Evolutionary conservation across 768 basidiomycete species (phyloP), one percentile per base, ranked within the genome.

Genomic region (Mycena kentingensis): DNA sequence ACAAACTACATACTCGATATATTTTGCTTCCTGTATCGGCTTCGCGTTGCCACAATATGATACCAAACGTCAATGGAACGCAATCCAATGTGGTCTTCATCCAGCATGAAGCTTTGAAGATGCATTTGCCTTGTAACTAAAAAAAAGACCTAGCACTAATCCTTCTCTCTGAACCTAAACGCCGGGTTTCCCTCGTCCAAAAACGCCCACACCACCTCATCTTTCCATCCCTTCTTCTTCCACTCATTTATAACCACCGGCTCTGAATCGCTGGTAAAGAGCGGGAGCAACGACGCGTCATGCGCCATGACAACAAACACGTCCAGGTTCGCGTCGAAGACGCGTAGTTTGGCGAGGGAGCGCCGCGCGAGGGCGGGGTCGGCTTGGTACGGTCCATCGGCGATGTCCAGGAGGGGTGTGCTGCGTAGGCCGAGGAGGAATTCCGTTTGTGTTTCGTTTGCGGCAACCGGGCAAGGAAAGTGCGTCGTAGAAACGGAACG

Each of bases 291-390:
- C 27, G 59, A 57, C 16, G 32, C 43, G 35, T 62, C 61, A 37
- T 61, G 60, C 18, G 45, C 60, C 16, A 54, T n/a, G 31, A 62
- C 29, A 10, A 60, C 58, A 19, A 62, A 49, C 8, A 62, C 58
- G 31, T 60, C 52, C 22, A 42, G 24, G 18, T 53, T 42, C 12
- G 24, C 48, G 36, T 60, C 59, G 39, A 60, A 58, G 24, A 11
- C 25, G 18, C 4, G 10, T 2, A 57, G 21, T 35, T 49, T 50
- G 15, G 19, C 12, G 11, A 49, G 18, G 10, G 55, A 29, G 11
- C 12, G 31, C 15, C 41, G 37, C 5, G 54, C 58, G 21, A 21
- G 16, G 7, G 36, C 38, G 12, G 43, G 46, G 38, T 56, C 54
- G n/a, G 35, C 45, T 38, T 49, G 35, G n/a, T 21, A 34, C 10